Percentiles rank a stretch among this genome's conserved stretches.
phyloP scores from a whole-genome alignment of 805 yeast species.

The Nakazawaea holstii region DNA sequence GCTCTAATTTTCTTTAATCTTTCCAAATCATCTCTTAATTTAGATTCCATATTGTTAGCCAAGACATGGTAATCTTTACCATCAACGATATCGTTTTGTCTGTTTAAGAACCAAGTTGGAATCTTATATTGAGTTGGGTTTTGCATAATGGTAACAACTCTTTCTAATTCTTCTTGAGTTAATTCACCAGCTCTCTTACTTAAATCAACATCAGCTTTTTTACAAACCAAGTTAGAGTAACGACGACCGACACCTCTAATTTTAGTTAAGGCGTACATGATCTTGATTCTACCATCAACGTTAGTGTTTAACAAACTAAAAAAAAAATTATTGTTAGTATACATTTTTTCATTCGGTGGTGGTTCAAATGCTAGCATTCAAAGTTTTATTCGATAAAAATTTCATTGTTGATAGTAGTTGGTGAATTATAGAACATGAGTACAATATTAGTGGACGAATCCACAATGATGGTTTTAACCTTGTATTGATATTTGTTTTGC shows the following conservation, averaged over 20 bases:
- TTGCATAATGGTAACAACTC: slow-evolving; percentile 99
- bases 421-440: too few relatives aligned
- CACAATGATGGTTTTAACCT: too few relatives aligned
- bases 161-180: slow-evolving; percentile 99
- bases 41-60: slow-evolving; percentile 98
- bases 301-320: slow-evolving; percentile 97
- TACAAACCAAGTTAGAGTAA: slow-evolving; percentile 99
- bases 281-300: slow-evolving; percentile 99
- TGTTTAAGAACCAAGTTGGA: slow-evolving; percentile 99
- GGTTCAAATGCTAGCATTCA: background rate
- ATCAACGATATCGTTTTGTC: slow-evolving; percentile 97
- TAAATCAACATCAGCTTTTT: slow-evolving; percentile 99
- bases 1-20: slow-evolving; percentile 99
- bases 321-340: slow-evolving; percentile 31
- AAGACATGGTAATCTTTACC: slow-evolving; percentile 99
- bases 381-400: background rate
- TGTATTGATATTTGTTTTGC: too few relatives aligned
- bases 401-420: too few relatives aligned
- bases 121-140: slow-evolving; percentile 99
- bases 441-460: too few relatives aligned
- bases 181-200: slow-evolving; percentile 99
- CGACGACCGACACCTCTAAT: slow-evolving; percentile 99
- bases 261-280: slow-evolving; percentile 99
- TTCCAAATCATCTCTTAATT: slow-evolving; percentile 99
- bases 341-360: background rate